phyloP scores from a whole-genome alignment of 2,329 filamentous ascomycete genomes.

The Neonectria neomacrospora region DNA sequence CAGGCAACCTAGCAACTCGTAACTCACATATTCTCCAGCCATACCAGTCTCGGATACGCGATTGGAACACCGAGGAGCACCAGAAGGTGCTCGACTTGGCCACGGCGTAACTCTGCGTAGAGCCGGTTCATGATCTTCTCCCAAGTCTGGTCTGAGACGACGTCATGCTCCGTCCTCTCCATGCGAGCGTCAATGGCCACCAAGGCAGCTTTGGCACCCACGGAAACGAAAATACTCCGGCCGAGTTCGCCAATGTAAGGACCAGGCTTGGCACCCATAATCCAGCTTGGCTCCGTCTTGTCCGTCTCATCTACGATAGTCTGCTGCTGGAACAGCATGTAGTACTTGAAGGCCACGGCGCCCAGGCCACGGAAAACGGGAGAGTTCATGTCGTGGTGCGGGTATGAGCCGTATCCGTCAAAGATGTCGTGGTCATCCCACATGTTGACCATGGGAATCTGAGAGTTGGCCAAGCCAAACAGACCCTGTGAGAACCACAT shows the following conservation, averaged over 20 bases:
- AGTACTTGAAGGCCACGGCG: slow-evolving; percentile 96
- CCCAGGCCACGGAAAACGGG: slow-evolving; percentile 91
- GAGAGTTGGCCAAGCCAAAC: slow-evolving; percentile 90
- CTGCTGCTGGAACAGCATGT: slow-evolving; percentile 98
- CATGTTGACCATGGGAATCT: slow-evolving; percentile 99
- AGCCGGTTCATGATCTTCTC: slow-evolving; percentile 88
- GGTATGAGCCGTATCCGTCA: slow-evolving; percentile 92
- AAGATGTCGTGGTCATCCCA: slow-evolving; percentile 96
- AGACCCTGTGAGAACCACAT: slow-evolving; percentile 97
- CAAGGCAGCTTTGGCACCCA: slow-evolving; percentile 83
- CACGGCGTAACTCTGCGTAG: slow-evolving; percentile 82
- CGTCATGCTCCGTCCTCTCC: slow-evolving; percentile 84
- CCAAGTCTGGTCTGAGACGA: slow-evolving; percentile 84
- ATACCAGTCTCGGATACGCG: slow-evolving; percentile 79
- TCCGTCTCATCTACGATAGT: slow-evolving; percentile 84
- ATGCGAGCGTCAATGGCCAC: slow-evolving; percentile 92
- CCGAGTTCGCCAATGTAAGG: slow-evolving; percentile 91
- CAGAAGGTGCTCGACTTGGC: slow-evolving; percentile 88
- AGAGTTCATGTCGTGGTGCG: slow-evolving; percentile 89
- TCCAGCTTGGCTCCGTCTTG: slow-evolving; percentile 88
- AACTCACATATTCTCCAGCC: slow-evolving; percentile 76
- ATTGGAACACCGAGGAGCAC: slow-evolving; percentile 87
- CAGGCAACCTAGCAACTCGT: neutral
- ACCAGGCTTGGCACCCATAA: slow-evolving; percentile 81
- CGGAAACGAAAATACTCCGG: slow-evolving; percentile 84